Evolutionary conservation across 2,329 filamentous ascomycete genomes (phyloP).

Genomic region (Neofusicoccum ribis): DNA sequence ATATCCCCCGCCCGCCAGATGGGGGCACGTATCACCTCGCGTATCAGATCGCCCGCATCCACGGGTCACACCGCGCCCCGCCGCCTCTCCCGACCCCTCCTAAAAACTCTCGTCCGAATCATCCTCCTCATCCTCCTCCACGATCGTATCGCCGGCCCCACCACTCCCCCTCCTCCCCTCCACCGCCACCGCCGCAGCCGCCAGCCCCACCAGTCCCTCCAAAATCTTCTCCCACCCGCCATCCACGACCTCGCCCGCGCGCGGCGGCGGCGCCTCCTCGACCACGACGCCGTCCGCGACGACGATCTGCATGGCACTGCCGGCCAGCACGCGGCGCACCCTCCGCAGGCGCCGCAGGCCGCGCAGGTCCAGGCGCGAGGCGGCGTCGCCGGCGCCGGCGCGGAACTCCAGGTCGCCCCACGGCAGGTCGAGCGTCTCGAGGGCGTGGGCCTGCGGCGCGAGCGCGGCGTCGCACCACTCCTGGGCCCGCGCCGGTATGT

Average conservation of each 20-base stretch:
- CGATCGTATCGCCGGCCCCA: neutral
- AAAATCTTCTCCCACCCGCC: neutral
- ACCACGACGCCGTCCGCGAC: neutral
- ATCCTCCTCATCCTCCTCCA: neutral
- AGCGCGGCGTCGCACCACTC: neutral
- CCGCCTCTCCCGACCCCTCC: neutral
- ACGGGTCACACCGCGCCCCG: neutral
- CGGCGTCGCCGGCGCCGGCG: neutral
- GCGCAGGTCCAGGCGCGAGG: neutral
- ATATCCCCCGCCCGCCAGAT: too few species aligned
- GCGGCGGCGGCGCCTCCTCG: neutral
- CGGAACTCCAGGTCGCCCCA: neutral
- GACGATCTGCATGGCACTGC: neutral
- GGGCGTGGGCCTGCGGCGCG: neutral
- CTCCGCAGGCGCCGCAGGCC: neutral
- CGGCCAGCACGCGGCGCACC: neutral
- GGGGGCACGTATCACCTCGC: too few species aligned
- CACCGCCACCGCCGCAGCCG: neutral
- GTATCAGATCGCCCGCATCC: too few species aligned
- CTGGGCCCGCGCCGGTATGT: neutral
- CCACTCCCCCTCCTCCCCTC: neutral
- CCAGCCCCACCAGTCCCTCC: neutral
- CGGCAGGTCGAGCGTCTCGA: neutral
- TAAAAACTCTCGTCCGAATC: conserved; percentile 1
- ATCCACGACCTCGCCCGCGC: neutral